These are phyloP conservation scores for Thelonectria olida DNA, from an alignment of 2,329 filamentous ascomycete species.

Conservation along the genomic window DNA sequence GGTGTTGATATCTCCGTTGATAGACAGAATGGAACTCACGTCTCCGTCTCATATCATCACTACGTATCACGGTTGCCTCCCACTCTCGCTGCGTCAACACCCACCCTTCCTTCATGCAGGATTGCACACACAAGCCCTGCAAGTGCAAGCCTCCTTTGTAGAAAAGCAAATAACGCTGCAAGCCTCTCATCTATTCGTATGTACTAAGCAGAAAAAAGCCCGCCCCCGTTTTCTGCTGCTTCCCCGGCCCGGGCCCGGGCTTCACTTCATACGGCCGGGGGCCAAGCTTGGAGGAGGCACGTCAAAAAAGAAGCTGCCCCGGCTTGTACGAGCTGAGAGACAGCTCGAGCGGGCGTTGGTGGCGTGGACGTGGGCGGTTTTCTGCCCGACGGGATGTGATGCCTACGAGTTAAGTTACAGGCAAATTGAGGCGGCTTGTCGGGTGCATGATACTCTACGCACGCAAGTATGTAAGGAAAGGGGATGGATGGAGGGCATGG, in stretches of 20 bases:
- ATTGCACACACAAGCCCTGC: not conserved
- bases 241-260: slow-evolving; percentile 27
- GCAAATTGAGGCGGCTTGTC: not conserved
- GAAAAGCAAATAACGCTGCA: slow-evolving; percentile 3
- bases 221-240: not conserved
- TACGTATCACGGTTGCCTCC: not conserved
- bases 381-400: slow-evolving; percentile 1
- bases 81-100: slow-evolving; percentile 6
- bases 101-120: slow-evolving; percentile 8
- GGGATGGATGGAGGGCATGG: not conserved
- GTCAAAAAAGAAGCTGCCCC: slow-evolving; percentile 1
- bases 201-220: too few relatives aligned
- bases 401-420: not conserved
- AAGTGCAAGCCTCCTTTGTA: slow-evolving; percentile 9
- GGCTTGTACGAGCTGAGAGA: slow-evolving; percentile 2
- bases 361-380: slow-evolving; percentile 19
- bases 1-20: slow-evolving; percentile 1
- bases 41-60: too few relatives aligned
- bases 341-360: slow-evolving; percentile 10
- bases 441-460: slow-evolving; percentile 2
- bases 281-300: not conserved
- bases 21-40: not conserved
- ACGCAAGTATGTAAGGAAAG: not conserved
- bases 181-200: not conserved
- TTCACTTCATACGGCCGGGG: not conserved